Evolutionary conservation across 2,329 filamentous ascomycete genomes (phyloP).

Genomic region (Fusarium globosum): DNA sequence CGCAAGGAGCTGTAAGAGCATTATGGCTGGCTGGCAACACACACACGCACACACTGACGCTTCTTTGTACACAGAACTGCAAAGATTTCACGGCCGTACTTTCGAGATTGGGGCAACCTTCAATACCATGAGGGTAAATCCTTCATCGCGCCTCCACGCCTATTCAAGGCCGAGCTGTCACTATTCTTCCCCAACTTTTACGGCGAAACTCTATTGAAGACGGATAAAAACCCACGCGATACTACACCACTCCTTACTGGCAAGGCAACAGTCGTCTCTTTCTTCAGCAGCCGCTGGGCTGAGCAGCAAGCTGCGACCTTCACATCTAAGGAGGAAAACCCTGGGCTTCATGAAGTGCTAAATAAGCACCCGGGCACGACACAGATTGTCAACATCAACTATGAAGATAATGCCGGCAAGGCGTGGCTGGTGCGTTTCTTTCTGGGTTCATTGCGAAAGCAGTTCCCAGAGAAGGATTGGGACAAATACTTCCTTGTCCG

Average conservation of each 20-base stretch:
- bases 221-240: conserved; percentile 63
- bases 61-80: conserved; percentile 64
- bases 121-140: conserved; percentile 87
- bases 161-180: conserved; percentile 84
- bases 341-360: conserved; percentile 74
- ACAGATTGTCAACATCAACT: conserved; percentile 87
- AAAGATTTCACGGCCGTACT: conserved; percentile 88
- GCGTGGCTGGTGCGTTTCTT: conserved; percentile 69
- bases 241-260: conserved; percentile 81
- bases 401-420: conserved; percentile 83
- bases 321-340: conserved; percentile 72
- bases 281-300: conserved; percentile 89
- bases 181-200: conserved; percentile 94
- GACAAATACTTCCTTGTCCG: conserved; percentile 71
- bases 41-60: conserved; percentile 3
- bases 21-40: background rate
- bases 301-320: conserved; percentile 83
- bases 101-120: conserved; percentile 93
- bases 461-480: conserved; percentile 65
- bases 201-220: conserved; percentile 78
- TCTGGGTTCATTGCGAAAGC: conserved; percentile 62
- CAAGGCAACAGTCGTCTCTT: conserved; percentile 79
- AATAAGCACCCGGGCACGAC: conserved; percentile 62
- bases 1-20: conserved; percentile 76
- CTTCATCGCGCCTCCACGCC: conserved; percentile 84